Evolutionary conservation across 2,329 filamentous ascomycete genomes (phyloP).

Genomic region (Zymoseptoria tritici): DNA sequence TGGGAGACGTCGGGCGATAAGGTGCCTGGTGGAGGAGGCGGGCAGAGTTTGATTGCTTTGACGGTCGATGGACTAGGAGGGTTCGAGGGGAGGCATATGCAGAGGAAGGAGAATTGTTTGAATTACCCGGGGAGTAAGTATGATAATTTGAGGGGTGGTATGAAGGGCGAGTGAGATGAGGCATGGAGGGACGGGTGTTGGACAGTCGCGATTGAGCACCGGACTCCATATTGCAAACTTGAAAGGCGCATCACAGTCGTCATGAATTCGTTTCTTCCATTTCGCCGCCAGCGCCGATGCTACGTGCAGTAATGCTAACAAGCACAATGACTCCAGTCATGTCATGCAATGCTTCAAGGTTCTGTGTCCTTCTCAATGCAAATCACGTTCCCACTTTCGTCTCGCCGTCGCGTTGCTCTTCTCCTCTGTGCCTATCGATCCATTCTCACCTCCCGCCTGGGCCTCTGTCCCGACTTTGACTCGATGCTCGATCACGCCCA

Average conservation of each 20-base stretch:
- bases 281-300: neutral
- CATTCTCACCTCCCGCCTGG: neutral
- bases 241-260: no score
- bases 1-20: constrained; percentile 84
- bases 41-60: constrained; percentile 53
- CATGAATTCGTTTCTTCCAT: neutral
- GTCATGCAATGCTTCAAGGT: neutral
- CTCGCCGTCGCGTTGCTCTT: no score
- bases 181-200: no score
- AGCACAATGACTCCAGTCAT: neutral
- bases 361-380: neutral
- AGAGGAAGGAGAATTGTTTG: constrained; percentile 41
- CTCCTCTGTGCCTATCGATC: no score
- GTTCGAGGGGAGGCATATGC: constrained; percentile 35
- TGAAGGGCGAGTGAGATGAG: constrained; percentile 26
- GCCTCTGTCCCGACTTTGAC: neutral
- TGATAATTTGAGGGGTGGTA: constrained; percentile 44
- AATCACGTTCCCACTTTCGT: neutral
- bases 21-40: constrained; percentile 33
- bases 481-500: neutral
- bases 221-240: no score
- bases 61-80: constrained; percentile 36
- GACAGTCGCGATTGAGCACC: no score
- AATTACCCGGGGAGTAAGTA: constrained; percentile 47
- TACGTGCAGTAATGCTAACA: neutral